Conservation (phyloP, 1,139 yeast species). For the Kodamaea plutei region DNA sequence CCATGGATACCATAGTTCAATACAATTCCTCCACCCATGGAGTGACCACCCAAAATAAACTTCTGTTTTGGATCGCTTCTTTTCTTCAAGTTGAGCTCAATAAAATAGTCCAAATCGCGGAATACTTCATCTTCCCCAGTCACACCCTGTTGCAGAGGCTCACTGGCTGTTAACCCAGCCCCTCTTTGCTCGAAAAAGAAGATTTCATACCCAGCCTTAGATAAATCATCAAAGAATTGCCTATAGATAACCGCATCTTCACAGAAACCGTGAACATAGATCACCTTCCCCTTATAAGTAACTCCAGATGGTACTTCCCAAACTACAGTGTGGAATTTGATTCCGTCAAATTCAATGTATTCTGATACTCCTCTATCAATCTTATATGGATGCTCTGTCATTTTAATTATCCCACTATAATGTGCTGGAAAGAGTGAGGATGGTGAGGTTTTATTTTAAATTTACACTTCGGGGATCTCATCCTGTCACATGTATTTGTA, state of each 20-base stretch:
- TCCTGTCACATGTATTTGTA: neutral
- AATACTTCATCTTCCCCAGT: constrained; percentile 63
- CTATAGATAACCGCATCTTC: constrained; percentile 58
- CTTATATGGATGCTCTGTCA: constrained; percentile 27
- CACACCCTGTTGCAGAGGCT: constrained; percentile 50
- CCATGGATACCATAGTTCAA: constrained; percentile 75
- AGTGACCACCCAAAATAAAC: constrained; percentile 71
- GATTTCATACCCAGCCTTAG: constrained; percentile 63
- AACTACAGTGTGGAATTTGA: constrained; percentile 35
- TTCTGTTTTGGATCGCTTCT: constrained; percentile 30
- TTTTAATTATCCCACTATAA: no score
- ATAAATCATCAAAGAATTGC: constrained; percentile 55
- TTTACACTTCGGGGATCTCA: no score
- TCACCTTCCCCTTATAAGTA: constrained; percentile 48
- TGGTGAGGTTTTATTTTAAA: no score
- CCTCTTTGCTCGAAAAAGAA: constrained; percentile 87
- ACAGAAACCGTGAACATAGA: constrained; percentile 79
- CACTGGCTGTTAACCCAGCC: constrained; percentile 70
- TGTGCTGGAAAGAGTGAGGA: no score
- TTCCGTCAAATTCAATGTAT: constrained; percentile 30
- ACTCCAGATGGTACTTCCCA: constrained; percentile 37
- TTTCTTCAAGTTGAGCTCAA: constrained; percentile 35
- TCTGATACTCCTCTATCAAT: constrained; percentile 22
- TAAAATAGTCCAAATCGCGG: constrained; percentile 66
- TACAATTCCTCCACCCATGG: constrained; percentile 90